Conservation (phyloP, 2,329 filamentous ascomycete genomes). For the Aspergillus sp. region DNA sequence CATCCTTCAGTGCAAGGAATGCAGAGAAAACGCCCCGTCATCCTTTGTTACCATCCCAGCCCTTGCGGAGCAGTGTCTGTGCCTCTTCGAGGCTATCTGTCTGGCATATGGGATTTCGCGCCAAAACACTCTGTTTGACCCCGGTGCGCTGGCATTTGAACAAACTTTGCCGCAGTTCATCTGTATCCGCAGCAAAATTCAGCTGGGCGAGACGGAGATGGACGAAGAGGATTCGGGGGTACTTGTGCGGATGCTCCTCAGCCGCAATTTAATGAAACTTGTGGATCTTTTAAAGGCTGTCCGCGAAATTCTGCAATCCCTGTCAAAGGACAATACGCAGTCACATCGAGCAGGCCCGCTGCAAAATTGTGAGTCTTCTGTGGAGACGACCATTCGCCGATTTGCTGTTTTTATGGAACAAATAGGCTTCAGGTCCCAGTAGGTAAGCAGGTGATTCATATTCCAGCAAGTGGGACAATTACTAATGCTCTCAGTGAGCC, state of each 20-base stretch:
- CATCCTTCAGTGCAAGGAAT: conserved; percentile 24
- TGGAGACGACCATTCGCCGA: conserved; percentile 23
- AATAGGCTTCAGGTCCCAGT: conserved; percentile 10
- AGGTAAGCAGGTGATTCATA: not conserved
- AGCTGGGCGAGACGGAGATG: conserved; percentile 27
- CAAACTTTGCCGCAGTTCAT: conserved; percentile 23
- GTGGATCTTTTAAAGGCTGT: conserved; percentile 23
- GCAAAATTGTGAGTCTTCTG: conserved; percentile 20
- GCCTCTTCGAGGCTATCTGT: conserved; percentile 27
- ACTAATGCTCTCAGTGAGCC: not conserved
- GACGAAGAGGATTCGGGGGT: conserved; percentile 24
- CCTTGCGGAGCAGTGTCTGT: conserved; percentile 35
- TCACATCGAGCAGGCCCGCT: conserved; percentile 11
- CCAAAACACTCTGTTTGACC: conserved; percentile 24
- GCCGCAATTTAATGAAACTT: conserved; percentile 20
- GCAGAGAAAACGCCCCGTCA: conserved; percentile 18
- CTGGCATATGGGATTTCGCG: conserved; percentile 25
- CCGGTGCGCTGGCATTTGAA: conserved; percentile 21
- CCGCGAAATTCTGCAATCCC: conserved; percentile 12
- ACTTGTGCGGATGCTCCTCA: conserved; percentile 24
- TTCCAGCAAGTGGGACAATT: not conserved
- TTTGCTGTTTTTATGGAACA: conserved; percentile 24
- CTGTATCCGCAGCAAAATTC: conserved; percentile 26
- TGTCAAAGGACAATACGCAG: conserved; percentile 14
- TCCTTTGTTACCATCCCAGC: conserved; percentile 40